Evolutionary conservation across 1,139 yeast genomes (phyloP).

Genomic region (Arxiozyma slooffiae): DNA sequence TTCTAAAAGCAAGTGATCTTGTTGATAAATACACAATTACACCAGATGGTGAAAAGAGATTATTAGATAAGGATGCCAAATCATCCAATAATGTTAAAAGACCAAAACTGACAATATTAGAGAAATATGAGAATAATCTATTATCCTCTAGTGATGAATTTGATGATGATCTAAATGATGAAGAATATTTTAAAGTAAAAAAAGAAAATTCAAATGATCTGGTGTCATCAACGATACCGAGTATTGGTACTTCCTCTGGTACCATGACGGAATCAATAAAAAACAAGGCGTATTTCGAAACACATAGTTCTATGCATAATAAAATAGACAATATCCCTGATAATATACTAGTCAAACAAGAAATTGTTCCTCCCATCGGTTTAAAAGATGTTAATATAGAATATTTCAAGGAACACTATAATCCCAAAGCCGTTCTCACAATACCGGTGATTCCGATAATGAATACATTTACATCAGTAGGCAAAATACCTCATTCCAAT

Average conservation of each 20-base stretch:
- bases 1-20: constrained; percentile 46
- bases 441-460: constrained; percentile 21
- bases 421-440: constrained; percentile 15
- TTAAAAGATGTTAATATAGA: constrained; percentile 14
- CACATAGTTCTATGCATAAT: too few species aligned
- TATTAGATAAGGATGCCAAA: neutral
- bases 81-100: neutral
- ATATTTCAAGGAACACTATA: constrained; percentile 18
- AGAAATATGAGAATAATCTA: constrained; percentile 18
- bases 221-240: neutral
- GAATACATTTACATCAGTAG: constrained; percentile 4
- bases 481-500: constrained; percentile 15
- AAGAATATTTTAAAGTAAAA: neutral
- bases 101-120: constrained; percentile 9
- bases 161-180: neutral
- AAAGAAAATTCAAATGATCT: neutral
- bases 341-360: neutral
- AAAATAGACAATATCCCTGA: neutral
- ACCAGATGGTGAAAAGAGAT: neutral
- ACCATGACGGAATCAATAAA: neutral
- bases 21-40: constrained; percentile 28
- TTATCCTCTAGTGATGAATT: constrained; percentile 4
- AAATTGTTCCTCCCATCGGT: constrained; percentile 4
- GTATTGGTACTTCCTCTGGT: too few species aligned
- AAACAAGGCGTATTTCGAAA: too few species aligned